Evolutionary conservation across 768 basidiomycete genomes (phyloP), one percentile per base, ranked within the genome.

Genomic region (Collybia nuda): DNA sequence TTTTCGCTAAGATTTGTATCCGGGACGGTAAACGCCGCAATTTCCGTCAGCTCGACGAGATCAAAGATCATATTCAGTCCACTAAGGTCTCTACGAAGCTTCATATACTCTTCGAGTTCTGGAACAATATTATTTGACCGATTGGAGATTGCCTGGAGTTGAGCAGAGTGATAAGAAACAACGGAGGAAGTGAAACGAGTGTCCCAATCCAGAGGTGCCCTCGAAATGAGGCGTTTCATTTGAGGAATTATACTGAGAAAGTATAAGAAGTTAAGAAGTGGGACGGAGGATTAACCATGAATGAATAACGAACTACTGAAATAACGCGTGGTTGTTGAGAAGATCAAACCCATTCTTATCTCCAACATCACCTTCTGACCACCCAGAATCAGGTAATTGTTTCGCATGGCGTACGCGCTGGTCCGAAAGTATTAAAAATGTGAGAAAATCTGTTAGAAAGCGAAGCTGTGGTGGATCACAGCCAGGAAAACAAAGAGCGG

Each of bases 381-480:
- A 65, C 15, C 59, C 65, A 37, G 53, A 56, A 1, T 47, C 47
- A 23, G 19, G 21, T 29, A 51, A n/a, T 38, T 48, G 36, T 40
- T 28, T 43, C 41, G 58, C 54, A 48, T 46, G 52, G 40, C 57
- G 48, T 5, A 64, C 55, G 21, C 70, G 64, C 17, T 63, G 60
- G 19, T 71, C 67, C 51, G 55, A 47, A 35, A 73, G 60, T 18
- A 76, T 54, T 40, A 81, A 47, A 44, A 79, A 53, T 36, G 73
- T 71, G 48, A 79, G 57, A 40, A 84, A 74, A 52, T 85, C 80
- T 26, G 75, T 70, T 44, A 79, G 64, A 29, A 82, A 67, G 26
- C 71, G 67, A 19, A 88, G 65, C 60, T 86, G 85, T 0, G 81
- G 66, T 6, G 68, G 65, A 57, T 85, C 85, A 55, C 77, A 80